A percentile compares a stretch with the other conserved stretches of the same genome.
Evolutionary conservation across 306 rosid species (phyloP).

Genomic region (Phaseolus lunatus): DNA sequence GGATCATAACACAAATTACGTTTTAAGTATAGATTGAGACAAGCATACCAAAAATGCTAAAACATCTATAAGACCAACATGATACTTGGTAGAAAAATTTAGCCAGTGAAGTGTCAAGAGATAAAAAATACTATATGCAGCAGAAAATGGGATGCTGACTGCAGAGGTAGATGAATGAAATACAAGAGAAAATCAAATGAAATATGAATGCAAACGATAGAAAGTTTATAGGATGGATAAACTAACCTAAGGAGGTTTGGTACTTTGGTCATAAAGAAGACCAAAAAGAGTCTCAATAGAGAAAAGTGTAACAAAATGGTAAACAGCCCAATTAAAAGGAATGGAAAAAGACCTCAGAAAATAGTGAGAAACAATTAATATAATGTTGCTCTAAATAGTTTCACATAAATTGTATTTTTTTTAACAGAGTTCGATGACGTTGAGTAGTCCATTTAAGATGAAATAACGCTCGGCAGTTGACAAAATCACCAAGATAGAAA

Average conservation of each 20-base stretch:
- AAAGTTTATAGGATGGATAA: neutral
- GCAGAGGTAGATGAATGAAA: neutral
- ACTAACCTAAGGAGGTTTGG: neutral
- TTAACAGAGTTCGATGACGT: neutral
- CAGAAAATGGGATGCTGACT: neutral
- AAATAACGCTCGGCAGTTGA: neutral
- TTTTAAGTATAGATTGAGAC: neutral
- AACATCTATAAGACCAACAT: neutral
- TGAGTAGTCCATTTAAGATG: neutral
- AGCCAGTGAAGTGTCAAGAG: slow-evolving; percentile 1
- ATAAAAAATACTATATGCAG: neutral
- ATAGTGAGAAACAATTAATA: neutral
- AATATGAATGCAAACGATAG: neutral
- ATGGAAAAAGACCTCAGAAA: slow-evolving; percentile 1
- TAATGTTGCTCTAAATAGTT: neutral
- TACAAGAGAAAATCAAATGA: neutral
- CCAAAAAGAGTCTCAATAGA: neutral
- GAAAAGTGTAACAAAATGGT: neutral
- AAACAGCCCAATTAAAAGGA: slow-evolving; percentile 4
- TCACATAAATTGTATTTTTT: neutral
- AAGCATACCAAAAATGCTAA: neutral
- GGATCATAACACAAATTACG: neutral
- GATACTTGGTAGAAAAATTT: neutral
- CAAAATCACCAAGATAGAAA: neutral
- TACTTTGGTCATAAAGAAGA: neutral